Base-by-base conservation (phyloP, 2,329 filamentous ascomycete genomes). In the Colletotrichum tamarilloi region DNA sequence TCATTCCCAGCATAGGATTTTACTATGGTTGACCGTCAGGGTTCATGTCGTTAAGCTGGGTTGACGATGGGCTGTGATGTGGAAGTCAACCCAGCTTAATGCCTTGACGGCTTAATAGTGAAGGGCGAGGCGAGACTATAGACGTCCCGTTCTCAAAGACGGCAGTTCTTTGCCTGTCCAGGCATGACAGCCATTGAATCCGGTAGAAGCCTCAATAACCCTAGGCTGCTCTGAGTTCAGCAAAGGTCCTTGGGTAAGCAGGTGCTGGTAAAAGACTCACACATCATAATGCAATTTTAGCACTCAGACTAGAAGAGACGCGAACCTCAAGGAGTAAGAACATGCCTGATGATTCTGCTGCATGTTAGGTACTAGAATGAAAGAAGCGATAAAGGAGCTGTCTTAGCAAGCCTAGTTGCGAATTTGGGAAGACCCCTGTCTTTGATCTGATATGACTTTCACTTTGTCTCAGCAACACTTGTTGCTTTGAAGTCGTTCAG, bases 361-460 rank as follows among this genome's bases (percentile, higher is more conserved):
- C 42, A 49, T 49, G 19, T 42, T 16, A n/a, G 19, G 30, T 3
- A 49, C 22, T 62, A 26, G 14, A 62, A 65, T 56, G 55, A 60
- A 70, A 60, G 53, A 46, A 24, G 58, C 19, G 42, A 49, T 49
- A 19, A 22, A 49, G 7, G 42, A 22, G 32, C 9, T 63, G 58
- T 52, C 22, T 16, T 24, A 7, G 42, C n/a, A 57, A 56, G 42
- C 32, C 55, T 35, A 28, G 46, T 28, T 24, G 55, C 24, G 26
- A 16, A 28, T 49, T 57, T 28, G 16, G 32, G 55, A 73, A 26
- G 59, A 65, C 49, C 56, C 56, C n/a, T 71, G 71, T 62, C 57
- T 56, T 6, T 35, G 49, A 55, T 57, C 28, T 73, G 60, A 11
- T 0, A 59, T 28, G 19, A 5, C 26, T 12, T 14, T 26, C 49